Percentiles rank a stretch among this genome's conserved stretches.
Evolutionary conservation across 2,329 filamentous ascomycete species (phyloP).

Genomic region (Byssoonygena ceratinophila): DNA sequence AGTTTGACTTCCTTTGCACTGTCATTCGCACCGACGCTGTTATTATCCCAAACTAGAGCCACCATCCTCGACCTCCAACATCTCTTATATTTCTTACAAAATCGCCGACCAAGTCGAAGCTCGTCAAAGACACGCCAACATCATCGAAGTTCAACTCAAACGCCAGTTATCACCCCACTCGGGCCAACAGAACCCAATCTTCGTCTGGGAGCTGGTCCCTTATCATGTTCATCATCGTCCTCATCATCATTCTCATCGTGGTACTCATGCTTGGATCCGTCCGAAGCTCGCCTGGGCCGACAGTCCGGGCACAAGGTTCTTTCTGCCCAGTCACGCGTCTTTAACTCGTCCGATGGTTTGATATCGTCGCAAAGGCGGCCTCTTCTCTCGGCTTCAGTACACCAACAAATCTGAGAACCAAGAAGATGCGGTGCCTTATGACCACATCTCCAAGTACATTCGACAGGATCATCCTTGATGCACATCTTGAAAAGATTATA

Average conservation of each 20-base stretch:
- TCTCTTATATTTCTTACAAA: background rate
- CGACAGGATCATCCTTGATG: conserved; percentile 3
- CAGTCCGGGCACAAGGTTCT: background rate
- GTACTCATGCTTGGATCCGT: background rate
- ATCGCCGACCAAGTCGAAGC: background rate
- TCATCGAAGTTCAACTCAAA: background rate
- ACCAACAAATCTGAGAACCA: conserved; percentile 4
- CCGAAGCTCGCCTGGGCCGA: conserved; percentile 5
- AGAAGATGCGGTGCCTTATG: conserved; percentile 1
- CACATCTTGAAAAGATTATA: background rate
- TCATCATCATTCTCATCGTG: background rate
- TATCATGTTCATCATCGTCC: background rate
- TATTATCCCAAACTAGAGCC: too few species aligned
- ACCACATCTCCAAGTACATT: conserved; percentile 2
- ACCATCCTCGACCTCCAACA: background rate
- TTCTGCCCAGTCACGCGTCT: background rate
- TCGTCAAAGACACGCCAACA: background rate
- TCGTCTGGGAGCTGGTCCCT: background rate
- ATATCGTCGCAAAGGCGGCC: conserved; percentile 7
- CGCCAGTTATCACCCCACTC: conserved; percentile 6
- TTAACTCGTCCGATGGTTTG: background rate
- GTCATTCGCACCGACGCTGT: too few species aligned
- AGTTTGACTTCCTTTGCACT: too few species aligned
- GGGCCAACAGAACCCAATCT: conserved; percentile 5
- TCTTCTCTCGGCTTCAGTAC: conserved; percentile 1